Conservation (phyloP, 2,329 filamentous ascomycete genomes). For the Fusarium liriodendri region DNA sequence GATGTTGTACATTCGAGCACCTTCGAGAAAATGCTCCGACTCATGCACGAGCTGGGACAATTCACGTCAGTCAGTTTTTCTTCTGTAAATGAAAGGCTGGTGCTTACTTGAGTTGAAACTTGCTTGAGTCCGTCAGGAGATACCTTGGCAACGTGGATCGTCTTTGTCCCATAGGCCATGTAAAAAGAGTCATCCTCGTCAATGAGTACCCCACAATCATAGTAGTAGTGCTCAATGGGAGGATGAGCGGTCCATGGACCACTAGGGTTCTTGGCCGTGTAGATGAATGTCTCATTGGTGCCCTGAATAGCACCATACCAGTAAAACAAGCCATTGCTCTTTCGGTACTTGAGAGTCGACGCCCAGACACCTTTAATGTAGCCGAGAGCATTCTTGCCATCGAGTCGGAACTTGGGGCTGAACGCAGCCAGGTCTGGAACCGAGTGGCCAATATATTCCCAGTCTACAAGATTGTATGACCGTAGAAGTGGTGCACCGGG, state of each 20-base stretch:
- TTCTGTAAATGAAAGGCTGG: fast-evolving
- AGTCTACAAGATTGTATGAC: slow-evolving; percentile 66
- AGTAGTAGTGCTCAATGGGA: slow-evolving; percentile 64
- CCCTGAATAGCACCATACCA: slow-evolving; percentile 58
- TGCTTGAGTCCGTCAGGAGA: slow-evolving; percentile 58
- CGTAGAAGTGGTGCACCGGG: slow-evolving; percentile 66
- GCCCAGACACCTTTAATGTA: slow-evolving; percentile 69
- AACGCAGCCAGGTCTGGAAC: slow-evolving; percentile 41
- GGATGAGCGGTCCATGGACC: slow-evolving; percentile 56
- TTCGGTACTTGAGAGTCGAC: slow-evolving; percentile 43
- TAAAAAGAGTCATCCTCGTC: slow-evolving; percentile 68
- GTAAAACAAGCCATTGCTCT: slow-evolving; percentile 28
- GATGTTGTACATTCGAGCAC: slow-evolving; percentile 65
- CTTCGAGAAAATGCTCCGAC: slow-evolving; percentile 54
- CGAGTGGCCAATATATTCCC: slow-evolving; percentile 58
- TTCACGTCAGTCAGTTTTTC: not conserved
- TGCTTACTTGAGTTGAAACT: slow-evolving; percentile 57
- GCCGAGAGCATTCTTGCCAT: slow-evolving; percentile 50
- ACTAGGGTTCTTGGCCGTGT: slow-evolving; percentile 55
- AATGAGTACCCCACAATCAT: slow-evolving; percentile 66
- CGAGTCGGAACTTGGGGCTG: slow-evolving; percentile 45
- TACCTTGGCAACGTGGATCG: slow-evolving; percentile 63
- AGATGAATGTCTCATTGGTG: slow-evolving; percentile 62
- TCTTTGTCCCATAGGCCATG: slow-evolving; percentile 63
- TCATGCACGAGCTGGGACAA: not conserved